Percentiles rank a stretch among this genome's conserved stretches.
Conservation (phyloP, 2,329 filamentous ascomycete genomes). For the Colletotrichum eleusines region DNA sequence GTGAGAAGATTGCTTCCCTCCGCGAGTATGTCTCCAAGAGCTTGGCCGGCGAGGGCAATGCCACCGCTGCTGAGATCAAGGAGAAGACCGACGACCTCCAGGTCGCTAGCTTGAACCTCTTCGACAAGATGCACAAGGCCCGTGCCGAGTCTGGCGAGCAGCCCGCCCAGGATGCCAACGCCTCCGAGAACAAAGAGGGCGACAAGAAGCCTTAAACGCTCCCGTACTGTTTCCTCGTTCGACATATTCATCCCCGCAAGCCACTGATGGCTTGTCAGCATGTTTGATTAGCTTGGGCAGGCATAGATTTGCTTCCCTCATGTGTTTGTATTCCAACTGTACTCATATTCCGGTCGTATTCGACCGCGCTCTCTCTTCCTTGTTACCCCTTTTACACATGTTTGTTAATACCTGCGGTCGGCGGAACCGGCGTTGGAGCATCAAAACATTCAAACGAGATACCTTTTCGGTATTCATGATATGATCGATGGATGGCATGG, state of each 20-base stretch:
- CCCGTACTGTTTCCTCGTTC: conserved; percentile 46
- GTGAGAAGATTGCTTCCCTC: conserved; percentile 89
- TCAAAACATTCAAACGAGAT: conserved; percentile 59
- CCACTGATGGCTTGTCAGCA: conserved; percentile 23
- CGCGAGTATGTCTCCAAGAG: conserved; percentile 94
- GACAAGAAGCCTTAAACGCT: conserved; percentile 73
- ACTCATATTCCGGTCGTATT: conserved; percentile 59
- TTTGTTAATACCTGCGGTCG: conserved; percentile 60
- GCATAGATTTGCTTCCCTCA: conserved; percentile 52
- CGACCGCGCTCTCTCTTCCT: conserved; percentile 48
- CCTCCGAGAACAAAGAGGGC: conserved; percentile 71
- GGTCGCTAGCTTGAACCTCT: conserved; percentile 93
- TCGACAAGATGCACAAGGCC: conserved; percentile 99
- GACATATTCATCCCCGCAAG: conserved; percentile 4
- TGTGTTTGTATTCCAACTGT: conserved; percentile 62
- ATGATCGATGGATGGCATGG: conserved; percentile 58
- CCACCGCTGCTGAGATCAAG: conserved; percentile 94
- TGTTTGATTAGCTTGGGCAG: conserved; percentile 51
- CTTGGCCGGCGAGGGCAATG: conserved; percentile 89
- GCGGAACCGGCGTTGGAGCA: conserved; percentile 65
- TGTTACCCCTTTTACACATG: conserved; percentile 57
- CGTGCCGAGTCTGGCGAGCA: conserved; percentile 75
- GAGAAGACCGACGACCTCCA: conserved; percentile 99
- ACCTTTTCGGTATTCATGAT: conserved; percentile 60
- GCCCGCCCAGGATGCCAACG: conserved; percentile 71